These are phyloP conservation scores for Laetiporus sulphureus DNA, from an alignment of 1,284 basidiomycete genomes.

Conservation along the genomic window DNA sequence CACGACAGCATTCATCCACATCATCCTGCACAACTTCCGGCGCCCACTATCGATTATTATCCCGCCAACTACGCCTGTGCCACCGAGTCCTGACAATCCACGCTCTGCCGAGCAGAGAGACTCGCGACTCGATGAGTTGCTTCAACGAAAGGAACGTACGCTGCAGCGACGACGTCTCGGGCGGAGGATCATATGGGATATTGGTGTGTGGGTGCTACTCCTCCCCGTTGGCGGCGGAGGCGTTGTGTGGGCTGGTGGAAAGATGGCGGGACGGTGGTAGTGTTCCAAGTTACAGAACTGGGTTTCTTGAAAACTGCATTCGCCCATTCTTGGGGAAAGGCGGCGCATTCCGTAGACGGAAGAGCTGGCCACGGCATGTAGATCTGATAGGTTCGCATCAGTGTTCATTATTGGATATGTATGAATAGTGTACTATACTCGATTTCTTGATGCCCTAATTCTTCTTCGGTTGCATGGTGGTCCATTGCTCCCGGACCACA, in stretches of 20 bases:
- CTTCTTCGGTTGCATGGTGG: too few species aligned
- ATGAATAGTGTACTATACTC: slow-evolving; percentile 3
- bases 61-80: slow-evolving; percentile 32
- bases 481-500: not conserved
- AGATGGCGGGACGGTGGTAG: slow-evolving; percentile 37
- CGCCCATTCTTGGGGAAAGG: too few species aligned
- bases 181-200: slow-evolving; percentile 63
- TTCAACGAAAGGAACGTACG: slow-evolving; percentile 68
- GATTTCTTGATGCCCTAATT: too few species aligned
- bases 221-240: slow-evolving; percentile 46
- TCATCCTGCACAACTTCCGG: slow-evolving; percentile 61
- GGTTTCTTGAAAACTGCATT: too few species aligned
- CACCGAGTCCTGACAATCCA: slow-evolving; percentile 18
- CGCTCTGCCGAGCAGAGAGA: slow-evolving; percentile 21
- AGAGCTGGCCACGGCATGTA: too few species aligned
- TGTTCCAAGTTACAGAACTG: too few species aligned
- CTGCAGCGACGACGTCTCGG: slow-evolving; percentile 59
- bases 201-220: slow-evolving; percentile 60
- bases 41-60: slow-evolving; percentile 64
- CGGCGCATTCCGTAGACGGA: too few species aligned
- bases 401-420: not conserved
- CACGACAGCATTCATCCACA: slow-evolving; percentile 48
- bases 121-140: slow-evolving; percentile 46
- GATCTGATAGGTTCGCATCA: not conserved
- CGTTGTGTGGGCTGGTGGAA: slow-evolving; percentile 47